These are phyloP conservation scores for Coemansia sp. DNA, from an alignment of 192 early-diverging fungal species.

Conservation along the genomic window DNA sequence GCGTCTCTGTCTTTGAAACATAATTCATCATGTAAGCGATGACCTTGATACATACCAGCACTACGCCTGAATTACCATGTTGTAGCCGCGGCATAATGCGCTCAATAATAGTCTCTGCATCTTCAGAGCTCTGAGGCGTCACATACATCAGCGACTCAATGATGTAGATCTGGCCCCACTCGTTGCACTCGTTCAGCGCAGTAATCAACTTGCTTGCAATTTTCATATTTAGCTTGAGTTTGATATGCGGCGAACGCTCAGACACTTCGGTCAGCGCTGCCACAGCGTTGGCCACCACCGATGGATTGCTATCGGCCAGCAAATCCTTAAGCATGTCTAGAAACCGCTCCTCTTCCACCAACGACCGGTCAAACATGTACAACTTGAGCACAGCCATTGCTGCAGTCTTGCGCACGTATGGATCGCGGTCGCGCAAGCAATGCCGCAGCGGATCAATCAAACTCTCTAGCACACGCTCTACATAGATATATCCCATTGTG, in stretches of 20 bases:
- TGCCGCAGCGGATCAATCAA: slow-evolving; percentile 89
- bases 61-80: slow-evolving; percentile 93
- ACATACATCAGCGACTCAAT: slow-evolving; percentile 89
- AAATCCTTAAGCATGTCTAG: slow-evolving; percentile 87
- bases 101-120: slow-evolving; percentile 90
- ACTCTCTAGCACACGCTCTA: slow-evolving; percentile 93
- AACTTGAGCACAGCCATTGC: slow-evolving; percentile 94
- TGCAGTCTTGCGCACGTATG: slow-evolving; percentile 96
- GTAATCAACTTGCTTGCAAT: slow-evolving; percentile 90
- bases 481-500: slow-evolving; percentile 97
- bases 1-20: slow-evolving; percentile 75
- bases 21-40: slow-evolving; percentile 96
- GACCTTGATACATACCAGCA: slow-evolving; percentile 80
- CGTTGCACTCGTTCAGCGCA: slow-evolving; percentile 94
- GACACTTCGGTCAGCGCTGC: slow-evolving; percentile 93
- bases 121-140: slow-evolving; percentile 79
- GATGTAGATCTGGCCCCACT: slow-evolving; percentile 98
- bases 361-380: slow-evolving; percentile 79
- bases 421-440: slow-evolving; percentile 87
- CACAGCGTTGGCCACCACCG: slow-evolving; percentile 95
- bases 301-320: slow-evolving; percentile 86
- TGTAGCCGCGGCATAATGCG: slow-evolving; percentile 86
- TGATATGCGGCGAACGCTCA: slow-evolving; percentile 80
- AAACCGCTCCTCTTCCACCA: slow-evolving; percentile 86
- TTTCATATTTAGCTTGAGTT: slow-evolving; percentile 79